Evolutionary conservation across 805 yeast species (phyloP).

Genomic region (Priceomyces medius): DNA sequence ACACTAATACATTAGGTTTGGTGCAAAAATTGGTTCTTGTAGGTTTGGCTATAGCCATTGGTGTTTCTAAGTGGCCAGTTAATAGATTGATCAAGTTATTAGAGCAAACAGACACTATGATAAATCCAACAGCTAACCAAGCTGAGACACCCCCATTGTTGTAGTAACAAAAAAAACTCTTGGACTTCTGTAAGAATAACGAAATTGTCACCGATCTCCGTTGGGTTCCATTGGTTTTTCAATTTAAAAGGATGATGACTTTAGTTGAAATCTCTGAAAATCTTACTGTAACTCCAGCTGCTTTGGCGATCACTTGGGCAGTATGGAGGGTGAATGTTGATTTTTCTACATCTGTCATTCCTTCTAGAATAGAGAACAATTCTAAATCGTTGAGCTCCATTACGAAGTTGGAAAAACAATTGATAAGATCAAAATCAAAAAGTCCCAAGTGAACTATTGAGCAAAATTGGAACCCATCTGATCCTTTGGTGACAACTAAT

Average conservation of each 20-base stretch:
- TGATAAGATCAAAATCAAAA: slow-evolving; percentile 21
- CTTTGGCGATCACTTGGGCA: slow-evolving; percentile 28
- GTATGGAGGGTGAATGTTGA: slow-evolving; percentile 27
- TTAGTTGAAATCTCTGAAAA: slow-evolving; percentile 20
- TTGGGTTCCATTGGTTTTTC: slow-evolving; percentile 29
- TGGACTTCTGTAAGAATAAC: slow-evolving; percentile 50
- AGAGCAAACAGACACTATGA: slow-evolving; percentile 29
- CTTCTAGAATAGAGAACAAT: slow-evolving; percentile 31
- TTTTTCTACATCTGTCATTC: slow-evolving; percentile 30
- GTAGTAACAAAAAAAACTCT: slow-evolving; percentile 57
- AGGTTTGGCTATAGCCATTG: slow-evolving; percentile 63
- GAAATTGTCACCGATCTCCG: slow-evolving; percentile 27
- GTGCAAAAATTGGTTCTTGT: slow-evolving; percentile 58
- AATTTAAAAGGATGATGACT: slow-evolving; percentile 19
- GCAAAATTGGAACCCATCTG: slow-evolving; percentile 35
- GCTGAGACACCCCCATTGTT: slow-evolving; percentile 40
- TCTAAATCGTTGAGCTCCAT: slow-evolving; percentile 29
- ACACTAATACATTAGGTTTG: slow-evolving; percentile 50
- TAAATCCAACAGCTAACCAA: slow-evolving; percentile 55
- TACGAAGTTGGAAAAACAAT: slow-evolving; percentile 36
- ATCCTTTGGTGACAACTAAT: slow-evolving; percentile 21
- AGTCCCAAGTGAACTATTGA: slow-evolving; percentile 32
- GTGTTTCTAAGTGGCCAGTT: slow-evolving; percentile 71
- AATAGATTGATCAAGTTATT: slow-evolving; percentile 39
- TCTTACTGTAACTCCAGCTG: slow-evolving; percentile 20